Base-by-base conservation (phyloP, 495 filamentous ascomycete species). In the Lophiotrema nucula region DNA sequence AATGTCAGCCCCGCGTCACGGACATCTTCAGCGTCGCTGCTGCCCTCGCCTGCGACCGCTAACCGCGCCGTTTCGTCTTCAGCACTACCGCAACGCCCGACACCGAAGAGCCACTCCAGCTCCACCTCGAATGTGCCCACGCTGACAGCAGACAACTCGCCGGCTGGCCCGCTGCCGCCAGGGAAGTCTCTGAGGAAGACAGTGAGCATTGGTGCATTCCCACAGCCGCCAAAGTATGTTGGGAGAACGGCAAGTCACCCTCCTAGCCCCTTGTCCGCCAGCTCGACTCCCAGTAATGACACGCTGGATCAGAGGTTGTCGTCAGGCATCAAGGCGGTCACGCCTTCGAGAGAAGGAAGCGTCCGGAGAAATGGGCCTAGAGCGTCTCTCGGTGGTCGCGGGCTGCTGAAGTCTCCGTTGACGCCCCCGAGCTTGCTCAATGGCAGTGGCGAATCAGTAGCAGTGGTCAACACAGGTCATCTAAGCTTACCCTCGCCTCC, bases 121-220 rank as follows among this genome's bases (percentile, higher is more conserved):
- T 70, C 69, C 21, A 56, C 60, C 15, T 64, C 68, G 16, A 69
- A 57, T 39, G 56, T 71, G 21, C 70, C 68, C 15, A 68, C 67
- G 11, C 37, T 65, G 33, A 52, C 38, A 8, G 24, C 46, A 11
- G 33, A 38, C 42, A 41, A 60, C 31, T 41, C 55, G 1, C 50
- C 64, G 10, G 41, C 58, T 21, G 60, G 56, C 16, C 50, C 67
- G 50, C 74, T 78, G 10, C 73, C 82, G 8, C 72, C 77, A 8
- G 79, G 81, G 8, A 90, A 82, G 67, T 82, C 81, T n/a, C 66
- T 95, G 51, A 81, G 91, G 56, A 89, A 90, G 67, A 88, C 87
- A 0, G 87, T 95, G 57, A 96, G 90, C 72, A 95, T 95, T 60
- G 89, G 89, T 51, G 83, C 90, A 0, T 96, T 96, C 67, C 91